Conservation (phyloP, 768 basidiomycete species). For the Tricholoma terreum region DNA sequence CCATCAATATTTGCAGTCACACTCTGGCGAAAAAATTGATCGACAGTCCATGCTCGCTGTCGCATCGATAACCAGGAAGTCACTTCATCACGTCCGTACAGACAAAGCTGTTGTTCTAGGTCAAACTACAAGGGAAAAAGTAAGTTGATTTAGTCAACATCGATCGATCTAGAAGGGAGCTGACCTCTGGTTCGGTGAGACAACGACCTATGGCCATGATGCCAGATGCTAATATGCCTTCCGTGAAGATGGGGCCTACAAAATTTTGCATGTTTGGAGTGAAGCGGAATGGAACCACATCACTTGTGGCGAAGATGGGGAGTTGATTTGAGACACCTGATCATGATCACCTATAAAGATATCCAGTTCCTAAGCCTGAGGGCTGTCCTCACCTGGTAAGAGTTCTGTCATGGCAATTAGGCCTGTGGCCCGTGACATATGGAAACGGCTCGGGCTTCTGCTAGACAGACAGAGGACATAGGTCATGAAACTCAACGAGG, state of each 20-base stretch:
- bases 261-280: constrained; percentile 97
- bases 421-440: constrained; percentile 86
- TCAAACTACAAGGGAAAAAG: constrained; percentile 59
- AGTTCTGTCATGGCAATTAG: constrained; percentile 91
- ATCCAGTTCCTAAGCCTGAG: background rate
- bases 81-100: constrained; percentile 94
- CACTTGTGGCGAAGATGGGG: constrained; percentile 72
- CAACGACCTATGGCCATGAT: constrained; percentile 90
- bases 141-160: background rate
- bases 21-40: constrained; percentile 52
- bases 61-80: constrained; percentile 67
- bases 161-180: constrained; percentile 13
- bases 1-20: constrained; percentile 60
- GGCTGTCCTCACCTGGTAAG: constrained; percentile 59
- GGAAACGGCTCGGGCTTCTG: constrained; percentile 81
- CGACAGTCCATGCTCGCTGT: constrained; percentile 54
- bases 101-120: constrained; percentile 85
- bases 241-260: constrained; percentile 82
- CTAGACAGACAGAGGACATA: constrained; percentile 82
- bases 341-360: background rate
- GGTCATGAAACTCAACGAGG: constrained; percentile 89
- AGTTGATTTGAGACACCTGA: constrained; percentile 41
- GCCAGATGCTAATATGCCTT: constrained; percentile 83
- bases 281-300: constrained; percentile 94
- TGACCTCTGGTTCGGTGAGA: constrained; percentile 88